Percentiles rank a stretch among this genome's conserved stretches.
Conservation (phyloP, 2,329 filamentous ascomycete species). For the Fusarium coffeatum region DNA sequence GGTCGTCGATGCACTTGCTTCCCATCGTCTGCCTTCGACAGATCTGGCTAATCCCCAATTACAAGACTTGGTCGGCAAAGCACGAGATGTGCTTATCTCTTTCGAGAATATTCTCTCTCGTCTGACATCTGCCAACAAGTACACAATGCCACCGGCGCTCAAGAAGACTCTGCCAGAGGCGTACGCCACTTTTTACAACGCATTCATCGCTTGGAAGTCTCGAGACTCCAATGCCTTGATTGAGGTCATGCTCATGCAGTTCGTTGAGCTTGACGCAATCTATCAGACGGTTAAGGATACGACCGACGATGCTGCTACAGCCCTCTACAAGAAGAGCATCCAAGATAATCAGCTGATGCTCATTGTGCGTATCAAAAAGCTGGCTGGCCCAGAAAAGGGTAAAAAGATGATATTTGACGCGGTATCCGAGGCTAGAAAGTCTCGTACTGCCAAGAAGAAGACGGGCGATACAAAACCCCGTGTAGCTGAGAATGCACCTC, state of each 20-base stretch:
- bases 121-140: conserved; percentile 73
- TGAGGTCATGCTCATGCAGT: conserved; percentile 87
- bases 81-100: conserved; percentile 79
- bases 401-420: conserved; percentile 80
- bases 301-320: conserved; percentile 77
- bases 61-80: conserved; percentile 80
- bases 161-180: conserved; percentile 73
- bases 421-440: conserved; percentile 76
- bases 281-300: conserved; percentile 86
- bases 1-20: conserved; percentile 56
- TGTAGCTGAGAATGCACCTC: conserved; percentile 62
- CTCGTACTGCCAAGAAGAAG: conserved; percentile 72
- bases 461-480: conserved; percentile 78
- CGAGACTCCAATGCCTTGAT: conserved; percentile 81
- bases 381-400: conserved; percentile 77
- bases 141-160: conserved; percentile 71
- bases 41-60: conserved; percentile 71
- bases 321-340: conserved; percentile 83
- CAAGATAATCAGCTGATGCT: conserved; percentile 83
- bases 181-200: conserved; percentile 80
- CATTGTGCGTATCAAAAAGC: conserved; percentile 81
- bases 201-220: conserved; percentile 86
- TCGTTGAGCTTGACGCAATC: conserved; percentile 85
- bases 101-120: conserved; percentile 80
- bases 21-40: conserved; percentile 51